Base-by-base conservation (phyloP, 2,329 filamentous ascomycete species). In the Diaporthe citri region DNA sequence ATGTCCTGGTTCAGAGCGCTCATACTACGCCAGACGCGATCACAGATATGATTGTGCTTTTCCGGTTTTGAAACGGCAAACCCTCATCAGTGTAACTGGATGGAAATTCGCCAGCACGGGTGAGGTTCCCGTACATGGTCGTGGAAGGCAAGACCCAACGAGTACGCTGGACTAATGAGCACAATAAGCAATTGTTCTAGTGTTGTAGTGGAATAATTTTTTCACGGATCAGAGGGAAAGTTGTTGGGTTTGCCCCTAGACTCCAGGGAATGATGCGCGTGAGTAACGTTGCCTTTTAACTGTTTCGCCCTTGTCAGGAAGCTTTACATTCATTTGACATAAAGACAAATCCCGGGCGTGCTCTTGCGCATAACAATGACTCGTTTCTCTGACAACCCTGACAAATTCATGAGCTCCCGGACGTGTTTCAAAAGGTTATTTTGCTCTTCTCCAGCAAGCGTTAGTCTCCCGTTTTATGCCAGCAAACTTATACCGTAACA, bases 71-170 rank as follows among this genome's bases (percentile, higher is more conserved):
- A 13, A 39, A 20, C 7, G 57, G 57, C 5, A 60, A 28, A 60
- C 57, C 57, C 5, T 25, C 34, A 60, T 60, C 57, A 17, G 36
- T n/a, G 34, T 41, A 60, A 25, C 41, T 60, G n/a, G 57, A 60
- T 5, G 57, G 57, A 25, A 60, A 60, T 17, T 60, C 57, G 34
- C 57, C 57, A 39, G 57, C 20, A 25, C 57, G 57, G 22, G 57
- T 41, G 13, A 60, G 57, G 6, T 60, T 60, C 22, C 57, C 57
- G n/a, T 60, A 60, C 57, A 60, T 60, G n/a, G 57, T 60, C 34
- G 57, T 28, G 22, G 31, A 13, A 34, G 31, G 9, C 3, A n/a
- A 57, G 8, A 25, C 9, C 55, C 31, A 12, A 57, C 31, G 20
- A 25, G 57, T n/a, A 41, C 41, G 36, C 15, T 25, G n/a, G 57